Conservation (phyloP, 768 basidiomycete species). For the Phylloporus sp. region DNA sequence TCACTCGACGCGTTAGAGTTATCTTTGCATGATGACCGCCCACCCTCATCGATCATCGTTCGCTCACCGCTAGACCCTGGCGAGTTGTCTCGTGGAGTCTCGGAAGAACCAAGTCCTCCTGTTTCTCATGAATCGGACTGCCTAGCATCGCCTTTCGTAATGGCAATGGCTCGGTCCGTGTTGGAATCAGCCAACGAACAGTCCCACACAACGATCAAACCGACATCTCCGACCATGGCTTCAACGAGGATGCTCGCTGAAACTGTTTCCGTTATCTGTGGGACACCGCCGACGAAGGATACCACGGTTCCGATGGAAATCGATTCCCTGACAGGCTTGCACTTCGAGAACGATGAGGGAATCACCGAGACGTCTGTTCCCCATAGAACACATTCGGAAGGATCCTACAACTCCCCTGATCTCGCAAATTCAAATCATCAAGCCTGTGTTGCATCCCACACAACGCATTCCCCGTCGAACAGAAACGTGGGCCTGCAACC, state of each 20-base stretch:
- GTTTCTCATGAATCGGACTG: conserved; percentile 7
- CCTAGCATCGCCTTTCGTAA: conserved; percentile 16
- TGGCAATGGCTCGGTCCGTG: conserved; percentile 1
- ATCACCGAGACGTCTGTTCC: not conserved
- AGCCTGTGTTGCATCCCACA: conserved; percentile 1
- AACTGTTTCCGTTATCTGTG: not conserved
- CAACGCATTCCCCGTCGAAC: conserved; percentile 7
- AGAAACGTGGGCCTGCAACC: conserved; percentile 5
- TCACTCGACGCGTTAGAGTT: conserved; percentile 14
- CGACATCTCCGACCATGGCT: not conserved
- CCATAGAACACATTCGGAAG: conserved; percentile 1
- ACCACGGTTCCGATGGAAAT: not conserved
- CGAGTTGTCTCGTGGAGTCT: not conserved
- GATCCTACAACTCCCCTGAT: not conserved
- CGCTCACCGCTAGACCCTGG: conserved; percentile 13
- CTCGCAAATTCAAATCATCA: conserved; percentile 2
- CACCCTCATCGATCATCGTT: conserved; percentile 22
- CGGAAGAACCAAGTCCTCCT: not conserved
- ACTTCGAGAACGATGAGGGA: conserved; percentile 6
- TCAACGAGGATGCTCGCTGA: not conserved
- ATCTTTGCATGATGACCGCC: conserved; percentile 8
- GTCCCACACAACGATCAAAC: not conserved
- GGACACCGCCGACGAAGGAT: not conserved
- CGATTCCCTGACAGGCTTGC: not conserved
- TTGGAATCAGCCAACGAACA: conserved; percentile 2